Percentiles rank a stretch among this genome's conserved stretches.
Conservation (phyloP, 2,329 filamentous ascomycete species). For the Monosporascus sp. region DNA sequence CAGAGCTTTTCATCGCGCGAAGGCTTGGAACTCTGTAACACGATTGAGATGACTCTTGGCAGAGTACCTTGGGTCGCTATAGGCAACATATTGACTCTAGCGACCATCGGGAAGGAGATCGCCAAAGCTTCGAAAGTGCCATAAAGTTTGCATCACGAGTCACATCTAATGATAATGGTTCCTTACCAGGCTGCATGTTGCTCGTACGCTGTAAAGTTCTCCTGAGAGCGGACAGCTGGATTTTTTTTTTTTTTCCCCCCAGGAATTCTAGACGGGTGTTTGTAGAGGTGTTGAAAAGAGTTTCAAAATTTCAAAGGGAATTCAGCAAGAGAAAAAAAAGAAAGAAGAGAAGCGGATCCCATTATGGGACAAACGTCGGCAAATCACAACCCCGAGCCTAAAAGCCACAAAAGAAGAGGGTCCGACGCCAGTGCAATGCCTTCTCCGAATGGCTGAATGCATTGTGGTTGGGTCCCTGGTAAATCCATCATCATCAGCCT, state of each 20-base stretch:
- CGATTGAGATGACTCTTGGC: constrained; percentile 88
- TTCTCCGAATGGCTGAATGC: neutral
- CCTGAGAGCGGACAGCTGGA: no score
- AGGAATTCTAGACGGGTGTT: neutral
- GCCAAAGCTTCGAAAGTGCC: constrained; percentile 94
- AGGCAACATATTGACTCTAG: constrained; percentile 85
- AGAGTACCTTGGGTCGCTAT: constrained; percentile 73
- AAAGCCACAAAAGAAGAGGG: neutral
- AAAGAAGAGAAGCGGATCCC: neutral
- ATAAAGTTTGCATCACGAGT: constrained; percentile 11
- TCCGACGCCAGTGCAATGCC: neutral
- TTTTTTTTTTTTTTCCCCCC: no score
- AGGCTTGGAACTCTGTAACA: constrained; percentile 80
- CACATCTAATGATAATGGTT: neutral
- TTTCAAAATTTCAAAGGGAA: neutral
- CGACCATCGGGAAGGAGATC: constrained; percentile 64
- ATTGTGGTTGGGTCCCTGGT: neutral
- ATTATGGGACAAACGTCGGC: no score
- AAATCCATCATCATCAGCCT: neutral
- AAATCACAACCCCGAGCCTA: neutral
- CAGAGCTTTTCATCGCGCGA: constrained; percentile 72
- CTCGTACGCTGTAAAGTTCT: neutral
- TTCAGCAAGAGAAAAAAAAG: neutral
- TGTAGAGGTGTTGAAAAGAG: neutral
- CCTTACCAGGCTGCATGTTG: neutral